Evolutionary conservation across 345 rosid species (phyloP).

Genomic region (Syzygium jambos): DNA sequence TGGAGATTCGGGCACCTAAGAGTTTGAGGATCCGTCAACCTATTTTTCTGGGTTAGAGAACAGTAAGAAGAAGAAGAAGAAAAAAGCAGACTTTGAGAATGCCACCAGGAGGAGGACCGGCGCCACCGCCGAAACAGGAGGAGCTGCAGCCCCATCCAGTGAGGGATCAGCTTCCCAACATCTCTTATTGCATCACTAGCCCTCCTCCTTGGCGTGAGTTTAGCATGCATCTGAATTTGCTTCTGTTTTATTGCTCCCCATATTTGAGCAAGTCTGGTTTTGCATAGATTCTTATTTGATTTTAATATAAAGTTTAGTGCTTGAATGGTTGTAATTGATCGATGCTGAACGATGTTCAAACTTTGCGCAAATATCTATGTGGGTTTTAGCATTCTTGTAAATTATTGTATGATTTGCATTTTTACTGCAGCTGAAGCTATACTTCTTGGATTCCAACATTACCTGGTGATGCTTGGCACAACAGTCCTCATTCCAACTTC

Average conservation of each 20-base stretch:
- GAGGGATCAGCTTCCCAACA: slow-evolving; percentile 74
- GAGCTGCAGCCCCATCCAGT: slow-evolving; percentile 89
- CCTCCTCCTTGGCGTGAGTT: slow-evolving; percentile 99
- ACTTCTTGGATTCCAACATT: slow-evolving; percentile 90
- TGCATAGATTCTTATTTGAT: neutral
- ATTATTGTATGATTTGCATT: neutral
- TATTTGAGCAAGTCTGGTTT: neutral
- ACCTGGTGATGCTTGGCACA: slow-evolving; percentile 96
- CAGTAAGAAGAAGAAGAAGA: neutral
- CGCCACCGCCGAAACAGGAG: slow-evolving; percentile 76
- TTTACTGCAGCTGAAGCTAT: slow-evolving; percentile 82
- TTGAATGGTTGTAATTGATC: neutral
- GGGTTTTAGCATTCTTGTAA: neutral
- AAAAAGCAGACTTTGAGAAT: slow-evolving; percentile 10
- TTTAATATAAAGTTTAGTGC: neutral
- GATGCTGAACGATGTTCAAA: neutral
- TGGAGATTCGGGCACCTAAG: slow-evolving; percentile 17
- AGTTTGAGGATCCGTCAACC: neutral
- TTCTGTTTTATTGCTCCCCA: neutral
- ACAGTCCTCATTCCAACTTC: slow-evolving; percentile 76
- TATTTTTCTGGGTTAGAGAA: neutral
- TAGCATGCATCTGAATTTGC: neutral
- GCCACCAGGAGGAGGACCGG: slow-evolving; percentile 58
- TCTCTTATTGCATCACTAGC: slow-evolving; percentile 84
- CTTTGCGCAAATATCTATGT: neutral